These are phyloP conservation scores for Epichloe coenophiala DNA, from an alignment of 2,329 filamentous ascomycete species.

Conservation along the genomic window DNA sequence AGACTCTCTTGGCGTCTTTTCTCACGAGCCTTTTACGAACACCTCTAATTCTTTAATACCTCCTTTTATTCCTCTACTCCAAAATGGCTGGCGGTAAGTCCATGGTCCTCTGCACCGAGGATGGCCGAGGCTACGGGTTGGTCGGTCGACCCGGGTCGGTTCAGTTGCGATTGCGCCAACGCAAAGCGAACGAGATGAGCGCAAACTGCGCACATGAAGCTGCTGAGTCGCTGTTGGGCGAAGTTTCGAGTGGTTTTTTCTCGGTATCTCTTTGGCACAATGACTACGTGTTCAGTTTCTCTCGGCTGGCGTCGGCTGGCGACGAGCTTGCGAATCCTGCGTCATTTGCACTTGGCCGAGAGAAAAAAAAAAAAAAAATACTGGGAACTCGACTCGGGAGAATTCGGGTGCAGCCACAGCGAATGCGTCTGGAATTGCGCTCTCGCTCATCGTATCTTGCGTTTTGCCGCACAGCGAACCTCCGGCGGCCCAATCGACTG, in stretches of 20 bases:
- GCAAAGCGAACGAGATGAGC: conserved; percentile 1
- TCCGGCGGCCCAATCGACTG: background rate
- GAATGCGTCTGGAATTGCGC: background rate
- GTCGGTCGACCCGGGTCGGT: background rate
- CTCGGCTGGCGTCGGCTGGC: background rate
- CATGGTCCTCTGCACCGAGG: background rate
- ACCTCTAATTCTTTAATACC: conserved; percentile 4
- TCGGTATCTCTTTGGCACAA: background rate
- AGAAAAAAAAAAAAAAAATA: background rate
- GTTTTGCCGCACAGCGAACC: background rate
- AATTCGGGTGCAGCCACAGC: background rate
- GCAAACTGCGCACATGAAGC: background rate
- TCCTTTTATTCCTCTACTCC: conserved; percentile 10
- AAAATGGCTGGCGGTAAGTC: conserved; percentile 35
- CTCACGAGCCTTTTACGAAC: conserved; percentile 6
- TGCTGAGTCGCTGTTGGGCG: background rate
- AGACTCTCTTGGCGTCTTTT: conserved; percentile 1
- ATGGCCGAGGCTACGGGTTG: background rate
- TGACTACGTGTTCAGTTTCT: background rate
- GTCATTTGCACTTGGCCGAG: background rate
- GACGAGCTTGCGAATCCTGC: background rate
- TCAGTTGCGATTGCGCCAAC: conserved; percentile 12
- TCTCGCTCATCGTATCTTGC: background rate
- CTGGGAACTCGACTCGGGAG: background rate
- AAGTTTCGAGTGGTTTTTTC: background rate